Evolutionary conservation across 106 monocot genomes (phyloP).

Genomic region (Acorus gramineus): DNA sequence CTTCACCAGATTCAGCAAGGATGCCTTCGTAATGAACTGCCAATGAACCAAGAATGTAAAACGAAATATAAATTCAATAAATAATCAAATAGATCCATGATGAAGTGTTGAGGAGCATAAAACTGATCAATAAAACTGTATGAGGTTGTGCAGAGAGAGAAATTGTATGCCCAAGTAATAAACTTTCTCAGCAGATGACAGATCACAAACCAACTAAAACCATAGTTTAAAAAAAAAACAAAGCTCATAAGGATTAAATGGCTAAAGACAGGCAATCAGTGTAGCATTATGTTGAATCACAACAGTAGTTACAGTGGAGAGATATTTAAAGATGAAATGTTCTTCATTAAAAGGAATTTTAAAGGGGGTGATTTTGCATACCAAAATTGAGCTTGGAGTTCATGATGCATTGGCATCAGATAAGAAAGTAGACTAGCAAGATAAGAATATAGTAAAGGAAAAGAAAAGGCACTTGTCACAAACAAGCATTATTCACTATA

Average conservation of each 20-base stretch:
- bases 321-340: neutral
- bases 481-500: no score
- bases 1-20: conserved; percentile 80
- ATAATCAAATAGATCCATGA: neutral
- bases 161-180: no score
- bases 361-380: neutral
- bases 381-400: no score
- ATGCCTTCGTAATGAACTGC: conserved; percentile 94
- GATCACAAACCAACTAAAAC: no score
- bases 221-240: no score
- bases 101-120: neutral
- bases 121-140: neutral
- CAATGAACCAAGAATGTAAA: neutral
- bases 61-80: neutral
- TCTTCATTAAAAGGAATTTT: neutral
- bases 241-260: no score
- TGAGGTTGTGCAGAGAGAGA: no score
- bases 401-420: no score
- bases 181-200: no score
- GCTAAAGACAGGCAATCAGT: neutral
- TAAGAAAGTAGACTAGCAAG: no score
- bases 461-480: no score
- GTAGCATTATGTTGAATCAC: neutral
- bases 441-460: no score
- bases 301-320: neutral